phyloP scores from a whole-genome alignment of 2,329 filamentous ascomycete species.

The Fusarium annulatum region DNA sequence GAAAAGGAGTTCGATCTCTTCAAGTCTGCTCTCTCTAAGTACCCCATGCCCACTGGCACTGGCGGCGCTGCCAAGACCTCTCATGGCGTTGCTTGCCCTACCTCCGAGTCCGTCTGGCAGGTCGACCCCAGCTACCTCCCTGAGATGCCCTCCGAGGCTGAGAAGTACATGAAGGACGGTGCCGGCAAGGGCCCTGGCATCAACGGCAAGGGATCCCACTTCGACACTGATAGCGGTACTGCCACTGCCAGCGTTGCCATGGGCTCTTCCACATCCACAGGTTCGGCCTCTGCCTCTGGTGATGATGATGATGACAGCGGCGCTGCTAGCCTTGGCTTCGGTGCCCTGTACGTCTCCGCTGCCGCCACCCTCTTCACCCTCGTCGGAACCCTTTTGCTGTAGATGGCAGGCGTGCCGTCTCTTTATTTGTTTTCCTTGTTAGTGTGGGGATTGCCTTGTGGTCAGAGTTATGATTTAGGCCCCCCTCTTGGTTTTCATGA shows the following conservation, averaged over 20 bases:
- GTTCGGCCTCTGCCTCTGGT: conserved; percentile 15
- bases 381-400: conserved; percentile 55
- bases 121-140: conserved; percentile 63
- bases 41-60: conserved; percentile 62
- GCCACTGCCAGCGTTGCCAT: conserved; percentile 56
- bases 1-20: conserved; percentile 70
- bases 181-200: conserved; percentile 66
- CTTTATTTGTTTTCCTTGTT: conserved; percentile 24
- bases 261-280: conserved; percentile 47
- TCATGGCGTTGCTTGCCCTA: conserved; percentile 61
- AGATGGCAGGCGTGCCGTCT: conserved; percentile 36
- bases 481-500: conserved; percentile 38
- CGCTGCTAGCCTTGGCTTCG: conserved; percentile 46
- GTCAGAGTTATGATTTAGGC: conserved; percentile 3
- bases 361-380: conserved; percentile 52
- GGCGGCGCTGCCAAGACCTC: conserved; percentile 63
- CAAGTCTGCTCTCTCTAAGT: conserved; percentile 59
- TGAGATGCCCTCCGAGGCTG: conserved; percentile 61
- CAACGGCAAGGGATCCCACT: conserved; percentile 64
- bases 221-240: conserved; percentile 58
- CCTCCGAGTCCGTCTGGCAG: conserved; percentile 61
- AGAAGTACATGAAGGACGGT: conserved; percentile 65
- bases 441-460: conserved; percentile 18
- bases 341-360: conserved; percentile 52
- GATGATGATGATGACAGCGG: conserved; percentile 48